Percentiles rank a stretch among this genome's conserved stretches.
Conservation (phyloP, 768 basidiomycete species). For the Rubroboletus pulcherrimus region DNA sequence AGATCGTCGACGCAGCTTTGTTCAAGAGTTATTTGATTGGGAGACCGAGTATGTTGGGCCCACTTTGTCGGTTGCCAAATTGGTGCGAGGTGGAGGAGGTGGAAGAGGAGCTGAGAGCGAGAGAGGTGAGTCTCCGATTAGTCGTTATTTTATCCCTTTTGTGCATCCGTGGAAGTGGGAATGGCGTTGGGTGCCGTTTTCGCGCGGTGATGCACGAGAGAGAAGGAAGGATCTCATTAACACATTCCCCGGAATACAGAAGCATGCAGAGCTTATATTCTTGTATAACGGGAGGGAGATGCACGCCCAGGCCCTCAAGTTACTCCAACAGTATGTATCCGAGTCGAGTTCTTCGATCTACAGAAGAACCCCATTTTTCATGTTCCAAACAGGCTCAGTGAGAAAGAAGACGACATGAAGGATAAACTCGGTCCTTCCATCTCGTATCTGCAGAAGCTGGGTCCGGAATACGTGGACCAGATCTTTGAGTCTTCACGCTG, state of each 20-base stretch:
- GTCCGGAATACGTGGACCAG: conserved; percentile 74
- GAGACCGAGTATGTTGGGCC: conserved; percentile 75
- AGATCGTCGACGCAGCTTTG: conserved; percentile 92
- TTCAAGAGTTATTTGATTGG: conserved; percentile 90
- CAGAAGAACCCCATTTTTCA: neutral
- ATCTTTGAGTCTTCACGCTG: conserved; percentile 82
- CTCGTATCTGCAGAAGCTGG: conserved; percentile 86
- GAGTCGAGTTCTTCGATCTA: neutral
- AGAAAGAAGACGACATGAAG: conserved; percentile 68
- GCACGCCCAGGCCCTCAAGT: conserved; percentile 81
- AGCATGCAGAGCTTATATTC: conserved; percentile 86
- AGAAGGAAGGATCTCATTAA: neutral
- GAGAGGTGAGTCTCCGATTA: conserved; percentile 52
- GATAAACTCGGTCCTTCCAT: conserved; percentile 85
- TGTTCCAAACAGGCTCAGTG: conserved; percentile 58
- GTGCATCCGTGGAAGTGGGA: neutral
- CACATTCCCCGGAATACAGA: conserved; percentile 43
- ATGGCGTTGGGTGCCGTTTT: neutral
- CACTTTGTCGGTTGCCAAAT: conserved; percentile 86
- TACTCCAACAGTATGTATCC: conserved; percentile 74
- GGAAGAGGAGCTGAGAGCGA: conserved; percentile 76
- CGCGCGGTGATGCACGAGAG: neutral
- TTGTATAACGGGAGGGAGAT: conserved; percentile 94
- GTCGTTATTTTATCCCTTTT: neutral
- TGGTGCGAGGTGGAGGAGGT: conserved; percentile 98